A percentile compares a stretch with the other conserved stretches of the same genome.
Evolutionary conservation across 164 flowering plant genomes (phyloP).

Genomic region (Chloranthus sessilifolius): DNA sequence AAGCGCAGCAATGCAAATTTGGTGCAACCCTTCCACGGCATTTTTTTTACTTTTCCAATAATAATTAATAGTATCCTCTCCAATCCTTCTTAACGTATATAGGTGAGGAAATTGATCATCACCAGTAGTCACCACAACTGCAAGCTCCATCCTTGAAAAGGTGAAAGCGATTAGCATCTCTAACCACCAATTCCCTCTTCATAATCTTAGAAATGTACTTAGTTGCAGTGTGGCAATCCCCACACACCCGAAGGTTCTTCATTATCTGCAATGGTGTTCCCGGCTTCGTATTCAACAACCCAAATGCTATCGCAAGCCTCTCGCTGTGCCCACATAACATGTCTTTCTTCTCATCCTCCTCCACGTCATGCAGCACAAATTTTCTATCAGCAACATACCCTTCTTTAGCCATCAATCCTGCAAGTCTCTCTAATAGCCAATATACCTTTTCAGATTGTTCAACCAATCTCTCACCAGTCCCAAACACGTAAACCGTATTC

Average conservation of each 20-base stretch:
- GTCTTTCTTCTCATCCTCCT: constrained; percentile 36
- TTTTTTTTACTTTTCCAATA: too few species aligned
- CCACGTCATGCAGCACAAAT: constrained; percentile 38
- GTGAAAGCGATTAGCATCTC: constrained; percentile 50
- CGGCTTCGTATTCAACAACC: constrained; percentile 34
- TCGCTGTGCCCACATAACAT: constrained; percentile 46
- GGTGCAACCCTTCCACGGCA: too few species aligned
- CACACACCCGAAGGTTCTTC: constrained; percentile 47
- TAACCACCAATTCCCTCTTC: constrained; percentile 33
- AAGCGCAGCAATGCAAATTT: too few species aligned
- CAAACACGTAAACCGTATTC: constrained; percentile 30
- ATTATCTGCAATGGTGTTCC: constrained; percentile 36
- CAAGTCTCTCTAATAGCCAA: constrained; percentile 20
- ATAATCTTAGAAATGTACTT: constrained; percentile 38
- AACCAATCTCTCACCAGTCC: constrained; percentile 19
- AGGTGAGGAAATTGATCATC: too few species aligned
- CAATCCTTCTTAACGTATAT: too few species aligned
- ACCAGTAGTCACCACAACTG: constrained; percentile 48
- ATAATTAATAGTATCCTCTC: too few species aligned
- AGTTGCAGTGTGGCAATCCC: constrained; percentile 40
- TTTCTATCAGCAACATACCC: constrained; percentile 39
- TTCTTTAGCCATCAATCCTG: constrained; percentile 33
- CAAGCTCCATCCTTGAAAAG: constrained; percentile 37
- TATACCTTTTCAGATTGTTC: constrained; percentile 27
- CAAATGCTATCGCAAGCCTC: constrained; percentile 46